Base-by-base conservation (phyloP, 1,139 yeast species). In the Kodamaea anthophila region DNA sequence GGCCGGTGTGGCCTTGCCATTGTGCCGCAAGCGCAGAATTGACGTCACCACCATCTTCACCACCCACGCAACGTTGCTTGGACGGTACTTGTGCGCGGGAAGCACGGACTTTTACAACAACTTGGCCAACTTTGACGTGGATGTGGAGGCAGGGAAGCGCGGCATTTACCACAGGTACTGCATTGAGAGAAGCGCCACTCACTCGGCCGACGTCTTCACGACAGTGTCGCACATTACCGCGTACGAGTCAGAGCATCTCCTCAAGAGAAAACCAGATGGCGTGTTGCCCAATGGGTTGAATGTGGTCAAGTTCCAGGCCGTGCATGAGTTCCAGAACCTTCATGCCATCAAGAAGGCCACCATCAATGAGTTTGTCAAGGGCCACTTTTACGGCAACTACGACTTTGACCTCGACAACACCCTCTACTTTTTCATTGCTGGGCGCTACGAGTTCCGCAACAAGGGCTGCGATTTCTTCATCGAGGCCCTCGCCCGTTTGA, bases 171-270 rank as follows among this genome's bases (percentile, higher is more conserved):
- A 91, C 53, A 74, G 98, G 42, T 91, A 91, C 59, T 91, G 98
- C 58, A 83, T 91, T 42, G 98, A 91, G 61, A 74, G 98, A 36
- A 87, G 95, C 3, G 96, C 97, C 5, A 88, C 96, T 13, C 98
- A 91, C 53, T 74, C 93, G 8, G 87, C 96, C 10, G 98, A 91
- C 58, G 98, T 91, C 18, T 91, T 91, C 65, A 91, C 98, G 24
- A 91, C 98, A 0, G 98, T 91, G 10, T 85, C 96, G 13, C 94
- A 91, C 50, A 91, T 91, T 47, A 91, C 98, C 21, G 98, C 97
- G 5, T 84, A 76, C 50, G 98, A 91, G 59, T 70, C 91, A 5
- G 98, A 91, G 59, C 95, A 88, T 56, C 66, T 91, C 55, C 71
- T 91, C 47, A 91, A 88, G 55, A 73, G 98, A 41, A 88, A 88